phyloP scores from a whole-genome alignment of 768 basidiomycete species.

The Daedaleopsis sinensis region DNA sequence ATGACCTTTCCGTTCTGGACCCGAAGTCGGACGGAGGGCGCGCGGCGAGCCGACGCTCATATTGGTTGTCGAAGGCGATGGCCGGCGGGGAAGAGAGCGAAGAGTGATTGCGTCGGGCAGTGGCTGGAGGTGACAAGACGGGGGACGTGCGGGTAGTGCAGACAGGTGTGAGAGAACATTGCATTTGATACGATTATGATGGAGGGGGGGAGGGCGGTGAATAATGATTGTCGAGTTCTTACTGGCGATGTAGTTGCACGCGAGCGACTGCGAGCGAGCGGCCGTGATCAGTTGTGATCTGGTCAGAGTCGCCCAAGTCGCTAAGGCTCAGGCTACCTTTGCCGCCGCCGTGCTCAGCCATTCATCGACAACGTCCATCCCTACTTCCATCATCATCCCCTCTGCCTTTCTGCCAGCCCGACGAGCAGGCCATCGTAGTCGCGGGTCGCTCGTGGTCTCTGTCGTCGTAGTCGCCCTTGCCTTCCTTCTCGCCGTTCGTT shows the following conservation, averaged over 20 bases:
- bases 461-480: conserved; percentile 22
- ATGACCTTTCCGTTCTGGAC: conserved; percentile 21
- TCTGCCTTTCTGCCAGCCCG: conserved; percentile 17
- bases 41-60: conserved; percentile 45
- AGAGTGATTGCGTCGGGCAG: conserved; percentile 16
- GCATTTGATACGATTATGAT: neutral
- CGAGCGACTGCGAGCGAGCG: conserved; percentile 7
- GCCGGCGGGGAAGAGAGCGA: conserved; percentile 30
- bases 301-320: neutral
- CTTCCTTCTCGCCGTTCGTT: conserved; percentile 22
- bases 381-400: conserved; percentile 25
- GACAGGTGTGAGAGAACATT: too few species aligned
- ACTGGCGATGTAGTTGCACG: neutral
- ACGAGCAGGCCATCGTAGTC: conserved; percentile 33
- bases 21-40: conserved; percentile 23
- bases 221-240: conserved; percentile 16
- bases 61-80: conserved; percentile 60
- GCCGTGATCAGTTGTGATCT: conserved; percentile 13
- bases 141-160: too few species aligned
- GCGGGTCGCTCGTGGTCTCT: conserved; percentile 36
- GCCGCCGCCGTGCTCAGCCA: conserved; percentile 1
- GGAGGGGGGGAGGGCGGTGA: conserved; percentile 8
- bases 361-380: conserved; percentile 9
- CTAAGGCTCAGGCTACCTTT: neutral
- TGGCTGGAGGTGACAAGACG: neutral